phyloP scores from a whole-genome alignment of 164 flowering plant species.

The Stephania cephalantha region DNA sequence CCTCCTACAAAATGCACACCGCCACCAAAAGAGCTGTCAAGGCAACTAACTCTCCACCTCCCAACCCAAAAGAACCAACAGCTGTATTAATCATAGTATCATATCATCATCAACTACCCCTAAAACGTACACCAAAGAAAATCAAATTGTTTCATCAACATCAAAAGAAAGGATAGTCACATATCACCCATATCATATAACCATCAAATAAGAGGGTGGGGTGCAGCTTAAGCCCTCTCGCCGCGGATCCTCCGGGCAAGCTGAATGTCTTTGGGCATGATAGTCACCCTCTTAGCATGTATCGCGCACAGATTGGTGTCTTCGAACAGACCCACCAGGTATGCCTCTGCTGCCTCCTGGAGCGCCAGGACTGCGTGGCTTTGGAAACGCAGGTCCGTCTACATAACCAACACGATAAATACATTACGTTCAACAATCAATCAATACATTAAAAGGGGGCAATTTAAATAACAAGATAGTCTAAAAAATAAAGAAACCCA shows the following conservation, averaged over 20 bases:
- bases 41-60: too few relatives aligned
- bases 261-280: slow-evolving; percentile 10
- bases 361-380: slow-evolving; percentile 9
- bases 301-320: slow-evolving; percentile 12
- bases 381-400: slow-evolving; percentile 9
- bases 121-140: not conserved
- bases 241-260: slow-evolving; percentile 10
- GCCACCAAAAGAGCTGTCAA: not conserved
- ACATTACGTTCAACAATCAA: not conserved
- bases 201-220: not conserved
- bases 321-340: slow-evolving; percentile 11
- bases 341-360: slow-evolving; percentile 10
- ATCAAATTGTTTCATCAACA: not conserved
- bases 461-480: too few relatives aligned
- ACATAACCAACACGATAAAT: not conserved
- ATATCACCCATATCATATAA: not conserved
- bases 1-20: not conserved
- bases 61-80: too few relatives aligned
- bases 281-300: slow-evolving; percentile 12
- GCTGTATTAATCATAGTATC: not conserved
- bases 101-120: not conserved
- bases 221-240: slow-evolving; percentile 1
- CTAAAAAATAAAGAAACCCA: not conserved
- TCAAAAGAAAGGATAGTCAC: not conserved
- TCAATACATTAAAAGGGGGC: not conserved